These are phyloP conservation scores for Pilatotrama ljubarskyi DNA, from an alignment of 768 basidiomycete species.

Conservation along the genomic window DNA sequence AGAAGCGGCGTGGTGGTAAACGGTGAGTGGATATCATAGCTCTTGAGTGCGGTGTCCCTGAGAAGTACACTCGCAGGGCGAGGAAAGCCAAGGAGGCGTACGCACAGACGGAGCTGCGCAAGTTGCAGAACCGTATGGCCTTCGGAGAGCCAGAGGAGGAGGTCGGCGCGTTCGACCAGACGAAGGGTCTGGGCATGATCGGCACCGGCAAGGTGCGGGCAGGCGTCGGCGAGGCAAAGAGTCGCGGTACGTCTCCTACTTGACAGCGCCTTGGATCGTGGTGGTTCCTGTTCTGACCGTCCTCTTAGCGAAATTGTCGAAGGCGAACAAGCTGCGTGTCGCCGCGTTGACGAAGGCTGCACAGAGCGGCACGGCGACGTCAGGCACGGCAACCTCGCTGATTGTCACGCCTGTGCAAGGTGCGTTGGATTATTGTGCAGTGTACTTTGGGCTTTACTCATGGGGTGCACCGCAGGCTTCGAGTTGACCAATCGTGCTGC, in stretches of 20 bases:
- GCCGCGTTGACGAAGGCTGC: conserved; percentile 80
- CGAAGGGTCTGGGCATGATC: conserved; percentile 98
- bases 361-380: conserved; percentile 52
- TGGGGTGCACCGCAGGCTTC: conserved; percentile 56
- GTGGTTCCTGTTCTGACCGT: conserved; percentile 5
- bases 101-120: conserved; percentile 93
- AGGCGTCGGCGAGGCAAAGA: conserved; percentile 84
- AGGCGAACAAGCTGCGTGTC: conserved; percentile 88
- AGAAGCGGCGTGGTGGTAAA: conserved; percentile 94
- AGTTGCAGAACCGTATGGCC: conserved; percentile 94
- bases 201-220: conserved; percentile 93
- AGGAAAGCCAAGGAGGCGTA: conserved; percentile 99
- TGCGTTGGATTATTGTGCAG: conserved; percentile 30
- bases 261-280: background rate
- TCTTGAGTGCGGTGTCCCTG: background rate
- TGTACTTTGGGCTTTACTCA: conserved; percentile 18
- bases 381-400: conserved; percentile 88
- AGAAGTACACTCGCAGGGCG: conserved; percentile 51
- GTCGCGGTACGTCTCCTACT: conserved; percentile 63
- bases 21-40: conserved; percentile 49
- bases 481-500: conserved; percentile 93
- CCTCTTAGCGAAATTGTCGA: conserved; percentile 85
- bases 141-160: conserved; percentile 97
- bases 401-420: conserved; percentile 97
- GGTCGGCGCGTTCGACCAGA: conserved; percentile 94